Conservation (phyloP, 2,329 filamentous ascomycete genomes). For the Nemania sp. region DNA sequence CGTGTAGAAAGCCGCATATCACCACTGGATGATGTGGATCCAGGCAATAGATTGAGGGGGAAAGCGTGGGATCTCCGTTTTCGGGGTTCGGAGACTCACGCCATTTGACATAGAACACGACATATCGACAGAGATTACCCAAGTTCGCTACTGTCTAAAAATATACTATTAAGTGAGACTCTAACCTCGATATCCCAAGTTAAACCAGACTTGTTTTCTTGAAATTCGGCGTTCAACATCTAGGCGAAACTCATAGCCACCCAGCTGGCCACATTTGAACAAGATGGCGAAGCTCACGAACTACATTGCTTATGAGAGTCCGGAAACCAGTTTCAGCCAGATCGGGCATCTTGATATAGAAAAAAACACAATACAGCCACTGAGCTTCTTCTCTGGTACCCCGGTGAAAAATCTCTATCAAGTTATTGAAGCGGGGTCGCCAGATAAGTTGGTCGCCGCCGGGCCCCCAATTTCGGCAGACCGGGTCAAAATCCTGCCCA, state of each 20-base stretch:
- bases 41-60: conserved; percentile 9
- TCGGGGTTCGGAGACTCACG: conserved; percentile 18
- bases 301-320: conserved; percentile 31
- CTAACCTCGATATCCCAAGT: too few relatives aligned
- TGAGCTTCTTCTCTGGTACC: conserved; percentile 32
- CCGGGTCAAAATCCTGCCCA: conserved; percentile 25
- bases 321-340: conserved; percentile 24
- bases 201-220: background rate
- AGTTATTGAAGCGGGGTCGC: conserved; percentile 32
- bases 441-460: conserved; percentile 11
- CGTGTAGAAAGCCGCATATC: background rate
- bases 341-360: conserved; percentile 33
- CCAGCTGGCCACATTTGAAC: background rate
- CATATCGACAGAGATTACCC: too few relatives aligned
- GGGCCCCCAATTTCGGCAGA: conserved; percentile 13
- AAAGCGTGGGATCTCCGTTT: conserved; percentile 19
- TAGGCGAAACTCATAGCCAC: background rate
- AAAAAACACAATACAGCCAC: conserved; percentile 28
- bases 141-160: too few relatives aligned
- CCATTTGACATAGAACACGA: conserved; percentile 6
- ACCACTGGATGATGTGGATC: conserved; percentile 17
- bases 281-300: conserved; percentile 35
- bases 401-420: conserved; percentile 35
- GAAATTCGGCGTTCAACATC: background rate
- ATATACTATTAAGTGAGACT: too few relatives aligned